Base-by-base conservation (phyloP, 2,329 filamentous ascomycete genomes). In the Aspergillus terreus region DNA sequence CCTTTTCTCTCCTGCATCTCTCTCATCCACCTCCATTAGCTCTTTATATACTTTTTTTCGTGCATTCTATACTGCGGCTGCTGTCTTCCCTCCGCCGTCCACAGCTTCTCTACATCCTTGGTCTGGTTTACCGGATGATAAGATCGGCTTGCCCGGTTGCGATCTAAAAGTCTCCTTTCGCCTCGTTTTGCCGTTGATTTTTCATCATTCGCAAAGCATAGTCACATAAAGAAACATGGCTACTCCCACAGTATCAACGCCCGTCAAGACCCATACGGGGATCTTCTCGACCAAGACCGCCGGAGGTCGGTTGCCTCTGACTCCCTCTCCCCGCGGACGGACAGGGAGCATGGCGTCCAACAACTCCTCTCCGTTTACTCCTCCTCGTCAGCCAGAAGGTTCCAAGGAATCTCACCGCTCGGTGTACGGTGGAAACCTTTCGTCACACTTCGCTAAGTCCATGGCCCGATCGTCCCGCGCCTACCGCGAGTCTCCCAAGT, bases 261-360 rank as follows among this genome's bases (percentile, higher is more conserved):
- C 94, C 54, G 81, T 94, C 71, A 97, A 96, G 82, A 94, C 89
- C 81, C 92, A 96, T 74, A 85, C 88, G 76, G 90, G 91, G 54
- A 82, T 96, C 66, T 96, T 97, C 79, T 91, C 87, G 62, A 84
- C 89, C 62, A 91, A 91, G 71, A 94, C 92, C 70, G 94, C 92
- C 73, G 92, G 92, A 76, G 91, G 92, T 71, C 90, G 94, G 57
- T 92, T 95, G 81, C 92, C 94, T 63, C 78, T 99, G 69, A 96
- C 92, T 4, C 92, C 94, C 30, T 97, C 92, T 52, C 94, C 94
- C 52, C 84, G 86, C 61, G 76, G 79, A 57, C 82, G 85, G 58
- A 77, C 78, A 32, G 74, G 77, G 30, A 78, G 70, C 51, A 51
- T 68, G 21, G 64, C 76, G 49, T 73, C 79, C 11, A 82, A 80